These are phyloP conservation scores for Myxozyma kluyveri DNA, from an alignment of 805 yeast species.

Conservation along the genomic window DNA sequence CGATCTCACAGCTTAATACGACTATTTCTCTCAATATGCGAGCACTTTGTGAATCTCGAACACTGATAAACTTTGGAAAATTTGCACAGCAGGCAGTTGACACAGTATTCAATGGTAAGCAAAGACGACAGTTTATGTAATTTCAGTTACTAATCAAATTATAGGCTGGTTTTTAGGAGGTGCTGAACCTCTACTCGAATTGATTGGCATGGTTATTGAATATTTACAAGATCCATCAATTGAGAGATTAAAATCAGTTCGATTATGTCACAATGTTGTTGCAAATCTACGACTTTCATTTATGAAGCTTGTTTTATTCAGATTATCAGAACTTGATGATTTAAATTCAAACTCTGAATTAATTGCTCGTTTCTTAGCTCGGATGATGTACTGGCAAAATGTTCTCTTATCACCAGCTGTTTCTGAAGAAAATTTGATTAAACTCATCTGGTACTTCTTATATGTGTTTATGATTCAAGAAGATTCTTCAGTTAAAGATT, in stretches of 20 bases:
- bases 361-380: conserved; percentile 21
- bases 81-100: conserved; percentile 25
- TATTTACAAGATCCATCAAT: conserved; percentile 24
- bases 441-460: conserved; percentile 23
- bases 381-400: conserved; percentile 30
- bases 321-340: conserved; percentile 25
- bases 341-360: conserved; percentile 14
- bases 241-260: conserved; percentile 23
- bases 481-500: conserved; percentile 14
- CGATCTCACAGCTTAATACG: conserved; percentile 28
- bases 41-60: conserved; percentile 21
- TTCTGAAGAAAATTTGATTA: conserved; percentile 22
- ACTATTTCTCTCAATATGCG: conserved; percentile 22
- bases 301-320: conserved; percentile 20
- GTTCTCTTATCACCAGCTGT: conserved; percentile 27
- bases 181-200: conserved; percentile 29
- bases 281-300: conserved; percentile 20
- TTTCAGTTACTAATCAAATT: neutral
- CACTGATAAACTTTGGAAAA: conserved; percentile 25
- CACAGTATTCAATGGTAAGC: conserved; percentile 25
- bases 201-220: conserved; percentile 30
- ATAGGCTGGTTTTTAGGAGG: conserved; percentile 30
- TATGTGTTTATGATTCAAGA: conserved; percentile 18
- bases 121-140: neutral
- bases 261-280: conserved; percentile 17